Conservation (phyloP, 306 rosid species). For the Pyrus bretschneideri region DNA sequence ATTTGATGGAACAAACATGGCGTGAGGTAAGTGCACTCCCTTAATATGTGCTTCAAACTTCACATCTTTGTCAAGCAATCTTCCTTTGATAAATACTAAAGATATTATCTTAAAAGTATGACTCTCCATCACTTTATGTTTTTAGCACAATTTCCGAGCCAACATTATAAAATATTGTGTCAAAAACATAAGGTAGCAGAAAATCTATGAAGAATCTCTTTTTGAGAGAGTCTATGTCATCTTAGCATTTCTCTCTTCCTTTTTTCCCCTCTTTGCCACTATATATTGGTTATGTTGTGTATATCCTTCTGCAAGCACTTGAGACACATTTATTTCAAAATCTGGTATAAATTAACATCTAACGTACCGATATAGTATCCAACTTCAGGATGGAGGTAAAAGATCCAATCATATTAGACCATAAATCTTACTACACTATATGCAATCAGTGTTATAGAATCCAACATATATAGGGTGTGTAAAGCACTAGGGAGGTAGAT, state of each 20-base stretch:
- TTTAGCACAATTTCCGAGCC: no score
- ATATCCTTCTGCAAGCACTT: background rate
- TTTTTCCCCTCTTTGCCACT: background rate
- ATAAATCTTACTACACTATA: background rate
- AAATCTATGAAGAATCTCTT: no score
- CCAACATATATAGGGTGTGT: background rate
- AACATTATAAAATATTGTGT: no score
- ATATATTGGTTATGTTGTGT: background rate
- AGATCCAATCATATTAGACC: background rate
- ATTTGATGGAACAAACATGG: slow-evolving; percentile 9
- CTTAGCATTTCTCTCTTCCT: no score
- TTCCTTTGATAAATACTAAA: no score
- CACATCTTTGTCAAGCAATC: background rate
- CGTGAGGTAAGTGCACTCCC: background rate
- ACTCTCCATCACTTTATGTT: no score
- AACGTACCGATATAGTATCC: background rate
- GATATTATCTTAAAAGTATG: no score
- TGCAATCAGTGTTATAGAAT: background rate
- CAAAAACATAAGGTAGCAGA: no score
- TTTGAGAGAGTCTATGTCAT: no score
- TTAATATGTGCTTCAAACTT: background rate
- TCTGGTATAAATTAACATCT: background rate
- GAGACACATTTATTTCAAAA: background rate
- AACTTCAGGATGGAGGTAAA: background rate
- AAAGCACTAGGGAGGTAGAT: background rate